Conservation (phyloP, 192 early-diverging fungal species). For the Coemansia nantahalensis region DNA sequence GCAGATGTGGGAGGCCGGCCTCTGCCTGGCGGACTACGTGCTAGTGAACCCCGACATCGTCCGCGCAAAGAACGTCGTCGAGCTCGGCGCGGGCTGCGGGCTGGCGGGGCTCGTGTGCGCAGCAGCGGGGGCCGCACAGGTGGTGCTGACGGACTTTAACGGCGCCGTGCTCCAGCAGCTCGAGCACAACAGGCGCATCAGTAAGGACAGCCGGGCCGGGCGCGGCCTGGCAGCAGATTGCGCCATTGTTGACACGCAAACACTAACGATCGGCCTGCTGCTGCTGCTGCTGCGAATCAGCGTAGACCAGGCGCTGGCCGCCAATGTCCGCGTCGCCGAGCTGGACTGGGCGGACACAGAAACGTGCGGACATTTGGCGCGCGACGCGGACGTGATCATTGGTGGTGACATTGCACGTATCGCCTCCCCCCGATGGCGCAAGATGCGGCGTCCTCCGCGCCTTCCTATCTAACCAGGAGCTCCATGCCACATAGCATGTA, state of each 20-base stretch:
- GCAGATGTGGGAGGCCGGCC: conserved; percentile 62
- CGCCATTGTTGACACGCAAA: too few species aligned
- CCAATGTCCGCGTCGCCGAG: conserved; percentile 30
- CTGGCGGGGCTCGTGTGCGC: conserved; percentile 46
- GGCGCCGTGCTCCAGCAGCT: conserved; percentile 32
- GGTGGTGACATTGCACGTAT: conserved; percentile 51
- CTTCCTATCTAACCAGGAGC: too few species aligned
- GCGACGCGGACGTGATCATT: conserved; percentile 39
- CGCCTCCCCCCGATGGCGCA: too few species aligned
- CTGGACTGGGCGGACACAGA: conserved; percentile 36
- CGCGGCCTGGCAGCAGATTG: too few species aligned
- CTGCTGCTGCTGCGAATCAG: too few species aligned
- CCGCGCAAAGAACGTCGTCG: conserved; percentile 38
- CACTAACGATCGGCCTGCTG: too few species aligned
- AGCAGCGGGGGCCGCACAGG: conserved; percentile 40
- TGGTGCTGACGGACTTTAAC: conserved; percentile 34
- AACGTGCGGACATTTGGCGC: conserved; percentile 23
- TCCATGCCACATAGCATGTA: too few species aligned
- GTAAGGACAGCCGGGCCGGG: conserved; percentile 21
- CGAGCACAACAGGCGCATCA: conserved; percentile 23
- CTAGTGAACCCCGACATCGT: conserved; percentile 48
- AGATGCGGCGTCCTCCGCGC: too few species aligned
- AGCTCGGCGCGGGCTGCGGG: conserved; percentile 50
- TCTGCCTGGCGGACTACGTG: conserved; percentile 57
- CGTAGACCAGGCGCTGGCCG: conserved; percentile 33